Conservation (phyloP, 139 green algal genomes). For the Chlorokybus atmophyticus region DNA sequence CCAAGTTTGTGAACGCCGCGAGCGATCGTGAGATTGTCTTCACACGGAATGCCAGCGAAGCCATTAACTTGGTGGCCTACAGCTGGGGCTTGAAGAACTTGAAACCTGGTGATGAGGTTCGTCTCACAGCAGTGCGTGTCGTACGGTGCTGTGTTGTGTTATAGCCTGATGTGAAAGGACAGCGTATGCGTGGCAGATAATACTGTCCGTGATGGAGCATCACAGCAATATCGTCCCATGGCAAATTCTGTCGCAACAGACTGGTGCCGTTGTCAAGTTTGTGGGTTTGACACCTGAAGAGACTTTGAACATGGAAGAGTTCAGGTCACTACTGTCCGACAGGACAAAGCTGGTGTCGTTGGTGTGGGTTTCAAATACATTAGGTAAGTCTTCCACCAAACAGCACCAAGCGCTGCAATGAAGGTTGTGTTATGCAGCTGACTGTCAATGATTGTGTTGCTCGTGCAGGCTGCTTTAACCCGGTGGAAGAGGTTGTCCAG, state of each 20-base stretch:
- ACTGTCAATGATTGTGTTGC: no score
- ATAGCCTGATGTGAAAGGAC: no score
- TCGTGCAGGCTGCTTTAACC: constrained; percentile 9
- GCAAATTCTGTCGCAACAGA: constrained; percentile 78
- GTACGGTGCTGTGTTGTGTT: no score
- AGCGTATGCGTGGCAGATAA: constrained; percentile 65
- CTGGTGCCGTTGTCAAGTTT: constrained; percentile 59
- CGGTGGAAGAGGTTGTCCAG: constrained; percentile 38
- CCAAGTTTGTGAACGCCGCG: constrained; percentile 67
- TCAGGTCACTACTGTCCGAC: constrained; percentile 38
- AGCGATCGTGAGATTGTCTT: constrained; percentile 73
- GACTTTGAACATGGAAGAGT: constrained; percentile 40
- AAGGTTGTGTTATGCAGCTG: no score
- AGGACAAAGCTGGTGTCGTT: constrained; percentile 69
- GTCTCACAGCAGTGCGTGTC: constrained; percentile 5
- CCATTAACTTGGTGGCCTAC: constrained; percentile 93
- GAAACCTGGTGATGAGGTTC: constrained; percentile 76
- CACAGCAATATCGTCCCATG: constrained; percentile 97
- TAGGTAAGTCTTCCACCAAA: constrained; percentile 41
- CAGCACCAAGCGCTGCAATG: no score
- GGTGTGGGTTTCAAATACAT: constrained; percentile 86
- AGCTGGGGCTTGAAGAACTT: constrained; percentile 78
- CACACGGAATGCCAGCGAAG: constrained; percentile 87
- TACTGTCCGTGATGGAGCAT: constrained; percentile 87
- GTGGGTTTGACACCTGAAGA: constrained; percentile 16